Conservation (phyloP, 495 filamentous ascomycete genomes). For the Haplographium delicatum region DNA sequence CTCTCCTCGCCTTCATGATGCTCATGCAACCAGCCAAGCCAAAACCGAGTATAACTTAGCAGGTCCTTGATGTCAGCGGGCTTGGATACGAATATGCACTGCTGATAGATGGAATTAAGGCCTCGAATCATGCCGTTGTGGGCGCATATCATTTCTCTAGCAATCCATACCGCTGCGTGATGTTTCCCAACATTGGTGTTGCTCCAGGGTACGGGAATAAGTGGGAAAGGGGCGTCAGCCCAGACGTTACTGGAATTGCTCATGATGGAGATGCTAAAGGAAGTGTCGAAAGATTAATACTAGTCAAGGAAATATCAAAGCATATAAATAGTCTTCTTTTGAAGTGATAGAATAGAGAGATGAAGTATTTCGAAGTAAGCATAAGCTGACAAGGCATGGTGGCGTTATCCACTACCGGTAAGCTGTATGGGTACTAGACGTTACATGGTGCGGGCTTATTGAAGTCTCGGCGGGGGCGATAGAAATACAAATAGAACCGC, state of each 20-base stretch:
- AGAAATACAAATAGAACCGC: no score
- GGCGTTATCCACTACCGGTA: no score
- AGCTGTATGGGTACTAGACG: no score
- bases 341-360: no score
- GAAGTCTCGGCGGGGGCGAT: no score
- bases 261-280: no score
- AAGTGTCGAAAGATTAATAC: no score
- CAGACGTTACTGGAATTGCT: not conserved
- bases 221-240: not conserved
- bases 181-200: not conserved
- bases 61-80: constrained; percentile 29
- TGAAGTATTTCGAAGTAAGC: no score
- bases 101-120: constrained; percentile 42
- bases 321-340: no score
- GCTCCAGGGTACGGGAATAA: not conserved
- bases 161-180: constrained; percentile 15
- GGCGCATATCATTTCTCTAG: constrained; percentile 35
- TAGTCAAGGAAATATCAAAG: no score
- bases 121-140: constrained; percentile 44
- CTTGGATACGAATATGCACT: constrained; percentile 32
- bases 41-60: constrained; percentile 30
- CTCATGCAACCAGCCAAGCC: constrained; percentile 27
- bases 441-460: no score
- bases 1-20: constrained; percentile 29
- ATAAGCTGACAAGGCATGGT: no score